These are phyloP conservation scores for Kodamaea leandrae DNA, from an alignment of 805 yeast genomes.

Conservation along the genomic window DNA sequence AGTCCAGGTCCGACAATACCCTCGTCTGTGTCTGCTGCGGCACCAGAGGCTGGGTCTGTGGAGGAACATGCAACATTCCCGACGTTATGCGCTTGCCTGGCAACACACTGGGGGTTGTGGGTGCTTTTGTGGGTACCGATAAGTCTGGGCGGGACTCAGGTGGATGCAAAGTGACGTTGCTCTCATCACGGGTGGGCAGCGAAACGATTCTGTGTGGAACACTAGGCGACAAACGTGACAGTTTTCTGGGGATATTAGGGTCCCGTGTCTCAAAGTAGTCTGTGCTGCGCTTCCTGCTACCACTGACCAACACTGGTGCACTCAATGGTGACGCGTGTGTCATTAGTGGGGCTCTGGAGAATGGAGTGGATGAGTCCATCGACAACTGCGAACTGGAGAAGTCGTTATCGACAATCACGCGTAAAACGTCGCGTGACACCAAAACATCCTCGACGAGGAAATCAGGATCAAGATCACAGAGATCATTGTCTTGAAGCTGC, in stretches of 20 bases:
- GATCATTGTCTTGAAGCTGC: conserved; percentile 63
- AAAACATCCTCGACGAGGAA: conserved; percentile 65
- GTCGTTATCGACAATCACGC: conserved; percentile 33
- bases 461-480: conserved; percentile 80
- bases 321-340: conserved; percentile 19
- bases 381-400: conserved; percentile 12
- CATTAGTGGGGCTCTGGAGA: not conserved
- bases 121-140: conserved; percentile 32
- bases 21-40: not conserved
- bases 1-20: conserved; percentile 1
- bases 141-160: conserved; percentile 23
- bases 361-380: conserved; percentile 6
- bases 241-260: conserved; percentile 22
- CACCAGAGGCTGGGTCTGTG: conserved; percentile 24
- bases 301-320: conserved; percentile 17
- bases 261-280: conserved; percentile 25
- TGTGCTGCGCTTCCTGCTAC: conserved; percentile 18
- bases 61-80: conserved; percentile 40
- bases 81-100: conserved; percentile 32
- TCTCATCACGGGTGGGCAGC: conserved; percentile 14
- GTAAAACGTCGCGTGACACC: conserved; percentile 31
- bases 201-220: conserved; percentile 2
- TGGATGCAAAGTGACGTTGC: conserved; percentile 35
- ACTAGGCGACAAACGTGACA: conserved; percentile 3
- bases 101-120: not conserved